Percentiles rank a stretch among this genome's conserved stretches.
phyloP scores from a whole-genome alignment of 345 rosid species.

The Clarkia xantiana region DNA sequence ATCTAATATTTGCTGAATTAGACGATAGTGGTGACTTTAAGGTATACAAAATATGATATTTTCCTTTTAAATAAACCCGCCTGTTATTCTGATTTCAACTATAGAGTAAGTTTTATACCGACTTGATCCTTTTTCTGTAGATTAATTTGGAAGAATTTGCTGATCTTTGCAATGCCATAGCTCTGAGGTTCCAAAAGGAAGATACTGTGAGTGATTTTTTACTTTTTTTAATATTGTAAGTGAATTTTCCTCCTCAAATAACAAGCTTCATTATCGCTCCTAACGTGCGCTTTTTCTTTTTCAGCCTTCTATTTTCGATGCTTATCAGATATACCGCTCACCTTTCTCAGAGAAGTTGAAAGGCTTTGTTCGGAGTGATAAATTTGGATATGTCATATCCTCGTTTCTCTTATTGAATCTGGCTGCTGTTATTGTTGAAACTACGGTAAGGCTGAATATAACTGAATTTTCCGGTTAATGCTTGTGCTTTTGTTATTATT shows the following conservation, averaged over 20 bases:
- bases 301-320: constrained; percentile 75
- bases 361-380: constrained; percentile 49
- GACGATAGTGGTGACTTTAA: constrained; percentile 88
- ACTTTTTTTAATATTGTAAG: no score
- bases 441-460: constrained; percentile 51
- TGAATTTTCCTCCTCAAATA: no score
- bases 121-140: constrained; percentile 23
- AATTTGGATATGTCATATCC: constrained; percentile 62
- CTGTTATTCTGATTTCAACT: no score
- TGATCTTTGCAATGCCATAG: constrained; percentile 95
- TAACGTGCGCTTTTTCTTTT: constrained; percentile 14
- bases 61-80: no score
- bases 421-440: constrained; percentile 69
- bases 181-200: constrained; percentile 78
- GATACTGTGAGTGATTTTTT: constrained; percentile 64
- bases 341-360: constrained; percentile 60
- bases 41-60: constrained; percentile 28
- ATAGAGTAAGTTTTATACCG: no score
- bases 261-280: no score
- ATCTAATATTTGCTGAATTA: constrained; percentile 71
- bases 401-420: constrained; percentile 66
- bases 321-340: constrained; percentile 47
- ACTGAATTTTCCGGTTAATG: background rate
- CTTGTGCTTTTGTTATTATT: background rate
- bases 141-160: constrained; percentile 77